Conservation (phyloP, 2,329 filamentous ascomycete genomes). For the Pseudopyricularia cyperi region DNA sequence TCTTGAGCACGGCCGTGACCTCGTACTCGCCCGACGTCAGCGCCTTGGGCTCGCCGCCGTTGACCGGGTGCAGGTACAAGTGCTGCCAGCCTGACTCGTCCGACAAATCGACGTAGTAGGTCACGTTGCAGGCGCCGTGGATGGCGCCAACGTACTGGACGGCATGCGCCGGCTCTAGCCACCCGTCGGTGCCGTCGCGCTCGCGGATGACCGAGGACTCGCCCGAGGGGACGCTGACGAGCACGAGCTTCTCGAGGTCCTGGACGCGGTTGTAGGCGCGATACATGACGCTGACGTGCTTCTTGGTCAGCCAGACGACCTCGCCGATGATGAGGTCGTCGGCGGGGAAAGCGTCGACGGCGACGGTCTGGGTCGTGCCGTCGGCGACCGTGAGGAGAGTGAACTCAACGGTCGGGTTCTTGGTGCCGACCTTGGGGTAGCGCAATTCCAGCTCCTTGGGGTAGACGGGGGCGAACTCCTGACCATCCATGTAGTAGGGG, state of each 20-base stretch:
- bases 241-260: constrained; percentile 70
- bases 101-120: constrained; percentile 54
- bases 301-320: constrained; percentile 57
- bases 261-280: constrained; percentile 73
- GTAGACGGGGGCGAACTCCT: constrained; percentile 68
- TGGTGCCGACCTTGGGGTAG: constrained; percentile 90
- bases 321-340: constrained; percentile 76
- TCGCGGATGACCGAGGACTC: constrained; percentile 68
- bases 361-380: constrained; percentile 78
- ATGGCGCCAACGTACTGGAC: constrained; percentile 81
- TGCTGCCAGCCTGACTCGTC: constrained; percentile 63
- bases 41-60: constrained; percentile 69
- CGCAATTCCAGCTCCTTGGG: constrained; percentile 88
- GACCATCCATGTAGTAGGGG: constrained; percentile 81
- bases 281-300: constrained; percentile 48
- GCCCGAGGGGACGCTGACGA: constrained; percentile 66
- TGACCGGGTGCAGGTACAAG: constrained; percentile 84
- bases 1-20: constrained; percentile 71
- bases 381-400: constrained; percentile 64
- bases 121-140: constrained; percentile 11
- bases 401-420: constrained; percentile 80
- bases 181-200: constrained; percentile 70
- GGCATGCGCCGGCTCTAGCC: constrained; percentile 86
- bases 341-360: constrained; percentile 84
- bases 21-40: constrained; percentile 89